Evolutionary conservation across 202 grass and related monocot genomes (phyloP).

Genomic region (Bolboschoenoplectus hybrid): DNA sequence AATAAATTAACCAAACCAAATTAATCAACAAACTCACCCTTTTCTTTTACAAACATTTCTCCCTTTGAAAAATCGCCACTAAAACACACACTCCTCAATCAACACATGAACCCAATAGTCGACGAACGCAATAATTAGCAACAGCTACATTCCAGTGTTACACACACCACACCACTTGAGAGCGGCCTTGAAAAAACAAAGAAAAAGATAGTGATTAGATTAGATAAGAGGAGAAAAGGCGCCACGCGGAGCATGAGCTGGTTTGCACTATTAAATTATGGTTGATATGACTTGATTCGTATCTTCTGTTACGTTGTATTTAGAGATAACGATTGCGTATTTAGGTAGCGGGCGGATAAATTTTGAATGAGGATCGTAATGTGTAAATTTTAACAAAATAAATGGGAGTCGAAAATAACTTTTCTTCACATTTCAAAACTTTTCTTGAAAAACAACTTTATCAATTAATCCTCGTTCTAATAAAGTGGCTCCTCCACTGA

Average conservation of each 20-base stretch:
- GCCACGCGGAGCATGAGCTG: constrained; percentile 26
- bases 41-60: background rate
- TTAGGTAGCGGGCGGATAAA: too few species aligned
- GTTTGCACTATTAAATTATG: constrained; percentile 26
- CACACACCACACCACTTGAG: background rate
- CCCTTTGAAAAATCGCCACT: background rate
- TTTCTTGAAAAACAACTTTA: too few species aligned
- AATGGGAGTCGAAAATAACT: too few species aligned
- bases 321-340: too few species aligned
- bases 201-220: background rate
- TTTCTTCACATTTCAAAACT: too few species aligned
- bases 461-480: too few species aligned
- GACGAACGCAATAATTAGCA: constrained; percentile 16
- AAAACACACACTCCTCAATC: background rate
- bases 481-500: too few species aligned
- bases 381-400: too few species aligned
- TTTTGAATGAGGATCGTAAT: too few species aligned
- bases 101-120: background rate
- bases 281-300: background rate
- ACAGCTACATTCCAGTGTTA: background rate
- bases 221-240: background rate
- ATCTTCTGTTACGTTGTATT: too few species aligned
- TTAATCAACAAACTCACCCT: background rate
- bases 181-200: background rate
- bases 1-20: background rate